Conservation (phyloP, 805 yeast genomes). For the Teunomyces cretensis region DNA sequence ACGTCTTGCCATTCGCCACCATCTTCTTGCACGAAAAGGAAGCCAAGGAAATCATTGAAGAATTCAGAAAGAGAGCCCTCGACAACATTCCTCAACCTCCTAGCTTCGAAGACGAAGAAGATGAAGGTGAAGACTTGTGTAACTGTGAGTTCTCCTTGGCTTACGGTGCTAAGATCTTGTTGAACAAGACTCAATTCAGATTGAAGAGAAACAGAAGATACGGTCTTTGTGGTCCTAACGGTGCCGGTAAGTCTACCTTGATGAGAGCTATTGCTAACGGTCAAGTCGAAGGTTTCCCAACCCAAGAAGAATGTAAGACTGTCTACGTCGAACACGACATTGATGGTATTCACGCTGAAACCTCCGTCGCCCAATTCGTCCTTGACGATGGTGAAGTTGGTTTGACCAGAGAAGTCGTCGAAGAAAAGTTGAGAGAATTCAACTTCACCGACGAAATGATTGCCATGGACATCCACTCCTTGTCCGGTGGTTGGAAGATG, state of each 20-base stretch:
- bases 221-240: constrained; percentile 80
- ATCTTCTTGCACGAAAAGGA: constrained; percentile 91
- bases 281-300: constrained; percentile 99
- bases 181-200: constrained; percentile 98
- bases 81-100: constrained; percentile 98
- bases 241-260: constrained; percentile 58
- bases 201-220: constrained; percentile 98
- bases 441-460: constrained; percentile 93
- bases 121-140: constrained; percentile 99
- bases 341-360: constrained; percentile 97
- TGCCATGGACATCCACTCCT: constrained; percentile 88
- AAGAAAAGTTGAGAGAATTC: constrained; percentile 80
- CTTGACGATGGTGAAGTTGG: constrained; percentile 77
- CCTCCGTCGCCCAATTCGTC: constrained; percentile 91
- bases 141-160: constrained; percentile 99
- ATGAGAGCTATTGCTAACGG: constrained; percentile 98
- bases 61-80: constrained; percentile 92
- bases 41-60: constrained; percentile 88
- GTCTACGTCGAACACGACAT: constrained; percentile 99
- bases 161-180: constrained; percentile 99
- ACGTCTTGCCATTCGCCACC: constrained; percentile 91
- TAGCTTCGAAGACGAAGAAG: constrained; percentile 92
- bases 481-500: constrained; percentile 99
- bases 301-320: constrained; percentile 98
- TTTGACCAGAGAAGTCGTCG: constrained; percentile 66